Percentiles rank a stretch among this genome's conserved stretches.
Conservation (phyloP, 345 rosid genomes). For the Syzygium grande region DNA sequence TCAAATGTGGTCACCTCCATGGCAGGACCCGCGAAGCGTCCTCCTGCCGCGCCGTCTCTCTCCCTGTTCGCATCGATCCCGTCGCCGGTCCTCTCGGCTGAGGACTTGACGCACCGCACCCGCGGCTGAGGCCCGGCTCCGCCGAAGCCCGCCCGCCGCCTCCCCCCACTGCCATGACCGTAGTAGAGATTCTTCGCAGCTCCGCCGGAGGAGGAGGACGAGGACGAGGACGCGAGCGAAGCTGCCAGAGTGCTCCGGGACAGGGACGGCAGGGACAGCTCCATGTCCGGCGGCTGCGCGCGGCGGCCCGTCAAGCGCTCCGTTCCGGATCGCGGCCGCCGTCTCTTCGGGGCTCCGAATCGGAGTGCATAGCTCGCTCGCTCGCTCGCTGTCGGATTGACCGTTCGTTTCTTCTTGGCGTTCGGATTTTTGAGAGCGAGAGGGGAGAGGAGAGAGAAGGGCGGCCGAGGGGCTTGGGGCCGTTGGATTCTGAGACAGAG, state of each 20-base stretch:
- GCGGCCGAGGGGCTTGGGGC: neutral
- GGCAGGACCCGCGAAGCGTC: conserved; percentile 34
- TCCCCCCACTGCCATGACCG: neutral
- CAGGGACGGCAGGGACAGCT: neutral
- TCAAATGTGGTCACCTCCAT: conserved; percentile 82
- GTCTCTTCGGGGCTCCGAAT: neutral
- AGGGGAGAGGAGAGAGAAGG: neutral
- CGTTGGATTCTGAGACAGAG: neutral
- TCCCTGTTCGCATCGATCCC: conserved; percentile 30
- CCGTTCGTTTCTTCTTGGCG: neutral
- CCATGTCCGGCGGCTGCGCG: neutral
- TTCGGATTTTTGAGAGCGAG: neutral
- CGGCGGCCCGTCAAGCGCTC: neutral
- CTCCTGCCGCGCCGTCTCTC: conserved; percentile 22
- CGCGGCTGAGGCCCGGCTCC: neutral
- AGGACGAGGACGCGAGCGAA: neutral
- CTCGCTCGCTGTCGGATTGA: neutral
- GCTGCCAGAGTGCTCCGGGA: neutral
- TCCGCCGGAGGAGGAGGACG: neutral
- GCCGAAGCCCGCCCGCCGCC: neutral
- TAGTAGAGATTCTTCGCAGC: neutral
- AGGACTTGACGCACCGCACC: neutral
- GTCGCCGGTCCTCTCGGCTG: conserved; percentile 15
- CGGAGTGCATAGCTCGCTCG: conserved; percentile 1
- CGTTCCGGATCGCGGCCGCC: neutral